phyloP scores from a whole-genome alignment of 495 filamentous ascomycete genomes.

The Podospora comata region DNA sequence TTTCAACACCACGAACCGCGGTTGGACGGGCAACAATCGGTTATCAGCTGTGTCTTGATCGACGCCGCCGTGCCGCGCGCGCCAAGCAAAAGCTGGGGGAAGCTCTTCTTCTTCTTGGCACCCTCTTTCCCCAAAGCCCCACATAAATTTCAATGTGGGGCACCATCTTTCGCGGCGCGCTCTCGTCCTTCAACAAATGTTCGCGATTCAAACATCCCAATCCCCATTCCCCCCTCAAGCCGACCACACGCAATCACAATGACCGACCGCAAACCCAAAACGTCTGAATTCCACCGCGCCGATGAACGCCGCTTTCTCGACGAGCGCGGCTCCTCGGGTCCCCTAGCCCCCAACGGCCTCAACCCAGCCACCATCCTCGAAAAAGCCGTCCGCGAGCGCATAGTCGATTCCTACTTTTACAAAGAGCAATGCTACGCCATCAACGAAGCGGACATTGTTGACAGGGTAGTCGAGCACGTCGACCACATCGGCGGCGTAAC shows the following conservation, averaged over 20 bases:
- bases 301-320: constrained; percentile 75
- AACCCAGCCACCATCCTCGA: constrained; percentile 90
- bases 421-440: constrained; percentile 97
- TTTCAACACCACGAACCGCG: background rate
- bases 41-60: constrained; percentile 21
- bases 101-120: constrained; percentile 1
- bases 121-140: background rate
- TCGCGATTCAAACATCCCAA: background rate
- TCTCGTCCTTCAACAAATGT: constrained; percentile 8
- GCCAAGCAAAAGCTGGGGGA: constrained; percentile 11
- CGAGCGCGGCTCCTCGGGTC: constrained; percentile 58
- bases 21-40: constrained; percentile 33
- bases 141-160: constrained; percentile 7
- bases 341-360: constrained; percentile 62
- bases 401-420: constrained; percentile 93
- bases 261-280: constrained; percentile 23
- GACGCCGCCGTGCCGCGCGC: background rate
- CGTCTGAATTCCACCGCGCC: constrained; percentile 56
- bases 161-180: background rate
- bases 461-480: constrained; percentile 81
- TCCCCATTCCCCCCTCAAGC: background rate
- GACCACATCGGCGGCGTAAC: constrained; percentile 81
- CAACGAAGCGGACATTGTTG: constrained; percentile 84
- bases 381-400: constrained; percentile 89
- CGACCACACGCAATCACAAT: background rate